Evolutionary conservation across 2,329 filamentous ascomycete genomes (phyloP).

Genomic region (Cladosporium colombiae): DNA sequence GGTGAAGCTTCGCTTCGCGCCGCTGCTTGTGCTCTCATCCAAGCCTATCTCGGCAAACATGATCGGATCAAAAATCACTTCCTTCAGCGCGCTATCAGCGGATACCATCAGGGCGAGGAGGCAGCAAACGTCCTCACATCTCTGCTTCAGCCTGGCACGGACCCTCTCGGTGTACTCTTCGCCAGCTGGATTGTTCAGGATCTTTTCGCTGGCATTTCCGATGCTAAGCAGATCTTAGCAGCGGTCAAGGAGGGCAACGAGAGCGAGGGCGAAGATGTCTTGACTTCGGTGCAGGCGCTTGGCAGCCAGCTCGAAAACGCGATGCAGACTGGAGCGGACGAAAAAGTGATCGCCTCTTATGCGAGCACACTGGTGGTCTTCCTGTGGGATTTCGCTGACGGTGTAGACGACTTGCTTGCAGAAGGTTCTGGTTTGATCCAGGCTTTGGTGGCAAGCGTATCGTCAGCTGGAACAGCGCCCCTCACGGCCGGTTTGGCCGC

Average conservation of each 20-base stretch:
- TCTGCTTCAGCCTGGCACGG: slow-evolving; percentile 68
- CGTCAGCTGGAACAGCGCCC: slow-evolving; percentile 61
- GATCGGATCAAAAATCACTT: slow-evolving; percentile 82
- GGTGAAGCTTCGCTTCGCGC: slow-evolving; percentile 77
- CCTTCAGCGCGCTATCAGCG: slow-evolving; percentile 82
- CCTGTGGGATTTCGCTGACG: slow-evolving; percentile 89
- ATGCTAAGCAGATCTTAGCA: slow-evolving; percentile 79
- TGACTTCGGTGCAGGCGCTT: slow-evolving; percentile 88
- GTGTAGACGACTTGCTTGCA: slow-evolving; percentile 86
- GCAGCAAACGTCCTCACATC: slow-evolving; percentile 81
- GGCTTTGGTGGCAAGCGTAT: slow-evolving; percentile 40
- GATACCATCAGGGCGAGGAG: slow-evolving; percentile 79
- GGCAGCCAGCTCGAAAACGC: slow-evolving; percentile 82
- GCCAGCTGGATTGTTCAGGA: slow-evolving; percentile 85
- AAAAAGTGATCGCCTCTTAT: slow-evolving; percentile 78
- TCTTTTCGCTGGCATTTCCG: slow-evolving; percentile 74
- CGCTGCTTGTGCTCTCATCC: slow-evolving; percentile 85
- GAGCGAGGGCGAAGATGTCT: slow-evolving; percentile 85
- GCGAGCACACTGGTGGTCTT: slow-evolving; percentile 85
- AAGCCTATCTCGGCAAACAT: slow-evolving; percentile 87
- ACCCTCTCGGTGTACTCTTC: slow-evolving; percentile 89
- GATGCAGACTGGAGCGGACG: slow-evolving; percentile 67
- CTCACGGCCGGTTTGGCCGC: slow-evolving; percentile 68
- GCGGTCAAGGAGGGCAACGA: slow-evolving; percentile 86
- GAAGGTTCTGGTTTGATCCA: slow-evolving; percentile 88